These are phyloP conservation scores for Fagopyrum esculentum DNA, from an alignment of 148 eudicot species.

Conservation along the genomic window DNA sequence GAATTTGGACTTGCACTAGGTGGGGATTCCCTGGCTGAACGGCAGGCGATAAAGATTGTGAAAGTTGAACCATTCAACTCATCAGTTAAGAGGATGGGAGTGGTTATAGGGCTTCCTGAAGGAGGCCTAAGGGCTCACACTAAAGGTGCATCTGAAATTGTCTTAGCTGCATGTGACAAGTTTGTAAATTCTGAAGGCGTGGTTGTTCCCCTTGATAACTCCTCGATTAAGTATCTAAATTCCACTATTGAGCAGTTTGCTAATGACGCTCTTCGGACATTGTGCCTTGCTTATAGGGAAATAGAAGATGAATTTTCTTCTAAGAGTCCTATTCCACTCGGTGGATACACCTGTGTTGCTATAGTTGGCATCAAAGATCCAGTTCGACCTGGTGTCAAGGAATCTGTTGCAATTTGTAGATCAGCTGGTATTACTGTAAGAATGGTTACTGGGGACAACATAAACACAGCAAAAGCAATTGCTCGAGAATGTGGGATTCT, in stretches of 20 bases:
- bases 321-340: slow-evolving; percentile 40
- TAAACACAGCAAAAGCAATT: slow-evolving; percentile 81
- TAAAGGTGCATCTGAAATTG: slow-evolving; percentile 81
- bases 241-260: slow-evolving; percentile 66
- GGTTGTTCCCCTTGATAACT: slow-evolving; percentile 46
- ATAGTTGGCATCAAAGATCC: slow-evolving; percentile 87
- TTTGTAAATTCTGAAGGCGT: slow-evolving; percentile 40
- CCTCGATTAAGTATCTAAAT: slow-evolving; percentile 28
- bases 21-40: slow-evolving; percentile 46
- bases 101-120: slow-evolving; percentile 50
- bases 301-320: slow-evolving; percentile 39
- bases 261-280: slow-evolving; percentile 71
- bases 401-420: slow-evolving; percentile 72
- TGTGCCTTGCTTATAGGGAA: slow-evolving; percentile 69
- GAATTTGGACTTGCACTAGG: slow-evolving; percentile 68
- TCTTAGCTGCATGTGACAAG: slow-evolving; percentile 65
- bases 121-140: slow-evolving; percentile 56
- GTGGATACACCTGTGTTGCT: slow-evolving; percentile 63
- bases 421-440: slow-evolving; percentile 71
- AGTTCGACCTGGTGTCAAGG: slow-evolving; percentile 79
- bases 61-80: slow-evolving; percentile 86
- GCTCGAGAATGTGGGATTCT: slow-evolving; percentile 86
- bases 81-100: slow-evolving; percentile 67
- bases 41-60: slow-evolving; percentile 35
- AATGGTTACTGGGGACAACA: slow-evolving; percentile 87